Evolutionary conservation across 306 rosid genomes (phyloP).

Genomic region (Medicago truncatula): DNA sequence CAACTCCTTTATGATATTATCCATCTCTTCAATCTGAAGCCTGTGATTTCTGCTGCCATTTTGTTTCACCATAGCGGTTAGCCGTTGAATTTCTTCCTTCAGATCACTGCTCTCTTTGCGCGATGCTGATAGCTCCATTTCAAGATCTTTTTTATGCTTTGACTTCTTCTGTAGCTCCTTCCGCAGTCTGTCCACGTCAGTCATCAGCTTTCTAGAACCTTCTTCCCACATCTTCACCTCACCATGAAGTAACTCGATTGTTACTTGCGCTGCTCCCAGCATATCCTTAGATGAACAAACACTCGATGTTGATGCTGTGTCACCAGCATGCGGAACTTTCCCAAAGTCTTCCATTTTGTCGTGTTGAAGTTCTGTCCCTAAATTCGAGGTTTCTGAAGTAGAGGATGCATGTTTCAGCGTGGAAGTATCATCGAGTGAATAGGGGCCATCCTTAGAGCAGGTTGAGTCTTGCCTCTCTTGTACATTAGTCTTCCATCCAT

Average conservation of each 20-base stretch:
- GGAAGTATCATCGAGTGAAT: conserved; percentile 35
- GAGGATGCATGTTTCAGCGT: conserved; percentile 40
- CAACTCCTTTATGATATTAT: conserved; percentile 43
- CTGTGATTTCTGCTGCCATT: conserved; percentile 36
- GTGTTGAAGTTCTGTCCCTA: conserved; percentile 36
- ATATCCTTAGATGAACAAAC: conserved; percentile 50
- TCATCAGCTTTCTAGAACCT: conserved; percentile 36
- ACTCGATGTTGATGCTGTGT: conserved; percentile 33
- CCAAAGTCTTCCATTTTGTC: conserved; percentile 45
- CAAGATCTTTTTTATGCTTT: conserved; percentile 41
- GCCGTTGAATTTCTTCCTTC: conserved; percentile 43
- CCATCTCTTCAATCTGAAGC: conserved; percentile 46
- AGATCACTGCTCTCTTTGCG: conserved; percentile 21
- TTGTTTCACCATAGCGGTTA: conserved; percentile 36
- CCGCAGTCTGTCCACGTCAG: conserved; percentile 42
- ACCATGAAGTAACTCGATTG: conserved; percentile 51
- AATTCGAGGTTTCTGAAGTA: conserved; percentile 35
- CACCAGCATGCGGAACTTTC: conserved; percentile 26
- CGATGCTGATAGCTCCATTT: conserved; percentile 40
- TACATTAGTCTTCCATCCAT: conserved; percentile 30
- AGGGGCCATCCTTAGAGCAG: conserved; percentile 30
- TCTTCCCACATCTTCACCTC: conserved; percentile 56
- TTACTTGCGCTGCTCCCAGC: conserved; percentile 48
- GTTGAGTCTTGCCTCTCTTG: conserved; percentile 39
- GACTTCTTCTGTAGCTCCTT: conserved; percentile 42